These are phyloP conservation scores for Candida quercuum DNA, from an alignment of 805 yeast genomes.

Conservation along the genomic window DNA sequence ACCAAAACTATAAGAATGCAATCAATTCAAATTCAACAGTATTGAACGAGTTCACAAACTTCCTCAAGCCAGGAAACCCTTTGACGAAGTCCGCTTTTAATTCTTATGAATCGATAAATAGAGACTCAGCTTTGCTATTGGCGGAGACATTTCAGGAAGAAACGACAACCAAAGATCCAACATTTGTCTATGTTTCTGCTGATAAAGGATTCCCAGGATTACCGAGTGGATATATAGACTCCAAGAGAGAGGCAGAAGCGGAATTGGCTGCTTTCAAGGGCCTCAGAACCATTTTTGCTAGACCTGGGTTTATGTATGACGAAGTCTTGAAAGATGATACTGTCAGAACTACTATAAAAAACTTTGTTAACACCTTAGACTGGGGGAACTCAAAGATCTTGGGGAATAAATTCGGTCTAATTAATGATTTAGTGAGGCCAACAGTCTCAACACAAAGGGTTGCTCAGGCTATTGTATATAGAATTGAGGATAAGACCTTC, in stretches of 20 bases:
- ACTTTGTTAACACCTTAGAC: constrained; percentile 37
- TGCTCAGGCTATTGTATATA: constrained; percentile 51
- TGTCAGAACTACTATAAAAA: constrained; percentile 37
- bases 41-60: constrained; percentile 31
- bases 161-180: constrained; percentile 24
- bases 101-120: constrained; percentile 60
- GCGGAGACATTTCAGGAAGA: constrained; percentile 47
- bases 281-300: constrained; percentile 56
- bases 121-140: constrained; percentile 59
- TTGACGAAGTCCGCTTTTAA: constrained; percentile 34
- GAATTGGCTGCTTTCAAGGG: constrained; percentile 40
- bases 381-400: constrained; percentile 39
- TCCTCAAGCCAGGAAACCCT: constrained; percentile 56
- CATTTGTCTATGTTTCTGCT: constrained; percentile 78
- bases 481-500: constrained; percentile 43
- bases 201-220: constrained; percentile 64
- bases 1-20: constrained; percentile 58
- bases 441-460: constrained; percentile 65
- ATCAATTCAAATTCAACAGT: constrained; percentile 24
- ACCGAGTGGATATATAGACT: constrained; percentile 64
- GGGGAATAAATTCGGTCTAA: constrained; percentile 29
- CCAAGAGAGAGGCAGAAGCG: constrained; percentile 75
- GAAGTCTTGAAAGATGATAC: constrained; percentile 28
- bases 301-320: constrained; percentile 87
- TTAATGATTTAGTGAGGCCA: constrained; percentile 52